These are phyloP conservation scores for Onygena corvina DNA, from an alignment of 2,329 filamentous ascomycete species.

Conservation along the genomic window DNA sequence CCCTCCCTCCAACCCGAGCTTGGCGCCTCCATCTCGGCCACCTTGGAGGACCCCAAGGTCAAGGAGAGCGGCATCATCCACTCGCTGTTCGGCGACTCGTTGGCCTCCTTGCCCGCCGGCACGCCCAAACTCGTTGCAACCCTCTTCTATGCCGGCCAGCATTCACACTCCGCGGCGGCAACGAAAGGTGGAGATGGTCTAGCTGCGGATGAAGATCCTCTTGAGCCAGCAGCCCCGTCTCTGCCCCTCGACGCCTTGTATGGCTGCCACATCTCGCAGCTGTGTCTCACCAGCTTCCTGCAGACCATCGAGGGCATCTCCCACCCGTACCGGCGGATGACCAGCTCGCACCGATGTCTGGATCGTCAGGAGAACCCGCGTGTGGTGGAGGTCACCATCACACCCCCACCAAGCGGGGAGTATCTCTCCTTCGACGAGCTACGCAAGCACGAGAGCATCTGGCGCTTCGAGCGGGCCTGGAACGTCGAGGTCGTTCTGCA, in stretches of 20 bases:
- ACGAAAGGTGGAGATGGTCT: conserved; percentile 30
- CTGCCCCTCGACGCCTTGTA: conserved; percentile 45
- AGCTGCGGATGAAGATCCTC: conserved; percentile 38
- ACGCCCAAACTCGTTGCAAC: conserved; percentile 37
- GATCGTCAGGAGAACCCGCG: conserved; percentile 38
- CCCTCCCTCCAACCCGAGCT: conserved; percentile 16
- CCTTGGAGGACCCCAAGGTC: conserved; percentile 21
- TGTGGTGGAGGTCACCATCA: conserved; percentile 43
- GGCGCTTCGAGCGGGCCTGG: conserved; percentile 77
- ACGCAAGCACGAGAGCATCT: conserved; percentile 68
- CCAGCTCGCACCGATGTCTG: conserved; percentile 38
- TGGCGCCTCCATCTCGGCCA: conserved; percentile 26
- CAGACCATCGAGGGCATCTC: conserved; percentile 40
- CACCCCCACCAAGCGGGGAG: conserved; percentile 37
- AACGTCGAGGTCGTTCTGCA: conserved; percentile 76
- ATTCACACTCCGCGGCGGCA: conserved; percentile 29
- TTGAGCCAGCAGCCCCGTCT: conserved; percentile 43
- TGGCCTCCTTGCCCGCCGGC: conserved; percentile 29
- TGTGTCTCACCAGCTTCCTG: conserved; percentile 46
- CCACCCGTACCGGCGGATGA: conserved; percentile 39
- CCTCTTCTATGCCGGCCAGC: conserved; percentile 39
- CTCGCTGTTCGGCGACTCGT: conserved; percentile 35
- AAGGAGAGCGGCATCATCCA: conserved; percentile 38
- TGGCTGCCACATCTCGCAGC: conserved; percentile 42
- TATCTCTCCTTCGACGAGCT: conserved; percentile 51